A percentile compares a stretch with the other conserved stretches of the same genome.
Evolutionary conservation across 345 rosid genomes (phyloP).

Genomic region (Lepidium aucheri): DNA sequence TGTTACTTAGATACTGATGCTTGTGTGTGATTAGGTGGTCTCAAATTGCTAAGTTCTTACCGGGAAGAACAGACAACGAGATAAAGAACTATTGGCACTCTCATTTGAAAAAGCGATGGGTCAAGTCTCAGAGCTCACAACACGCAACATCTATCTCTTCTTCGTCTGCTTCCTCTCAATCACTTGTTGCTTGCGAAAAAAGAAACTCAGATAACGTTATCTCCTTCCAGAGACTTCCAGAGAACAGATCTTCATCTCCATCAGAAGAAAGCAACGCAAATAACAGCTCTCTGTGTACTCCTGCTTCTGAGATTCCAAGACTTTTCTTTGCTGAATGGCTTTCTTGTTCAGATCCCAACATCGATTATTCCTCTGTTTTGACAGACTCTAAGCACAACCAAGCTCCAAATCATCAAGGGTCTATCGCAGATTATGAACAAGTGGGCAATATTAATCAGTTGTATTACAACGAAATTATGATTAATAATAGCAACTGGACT

Average conservation of each 20-base stretch:
- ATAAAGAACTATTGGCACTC: slow-evolving; percentile 95
- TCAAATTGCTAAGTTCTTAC: slow-evolving; percentile 61
- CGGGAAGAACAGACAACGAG: slow-evolving; percentile 96
- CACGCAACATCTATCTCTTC: slow-evolving; percentile 16
- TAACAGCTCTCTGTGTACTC: neutral
- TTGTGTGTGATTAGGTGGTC: slow-evolving; percentile 62
- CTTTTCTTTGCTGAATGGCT: slow-evolving; percentile 73
- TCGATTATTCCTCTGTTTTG: slow-evolving; percentile 8
- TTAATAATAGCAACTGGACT: slow-evolving; percentile 18
- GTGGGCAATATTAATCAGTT: neutral
- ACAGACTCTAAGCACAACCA: slow-evolving; percentile 11
- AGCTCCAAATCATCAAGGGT: slow-evolving; percentile 9
- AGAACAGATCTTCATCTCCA: slow-evolving; percentile 21
- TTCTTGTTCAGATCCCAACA: slow-evolving; percentile 21
- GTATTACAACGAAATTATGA: slow-evolving; percentile 12
- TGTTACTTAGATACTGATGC: neutral
- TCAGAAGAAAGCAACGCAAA: slow-evolving; percentile 7
- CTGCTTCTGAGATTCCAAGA: slow-evolving; percentile 33
- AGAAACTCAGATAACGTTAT: slow-evolving; percentile 15
- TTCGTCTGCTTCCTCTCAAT: neutral
- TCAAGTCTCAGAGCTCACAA: slow-evolving; percentile 19
- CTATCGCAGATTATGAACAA: neutral
- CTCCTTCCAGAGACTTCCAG: slow-evolving; percentile 21
- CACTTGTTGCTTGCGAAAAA: slow-evolving; percentile 19
- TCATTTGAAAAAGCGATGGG: slow-evolving; percentile 52